Base-by-base conservation (phyloP, 1,139 yeast genomes). In the Komagataea norvegica region DNA sequence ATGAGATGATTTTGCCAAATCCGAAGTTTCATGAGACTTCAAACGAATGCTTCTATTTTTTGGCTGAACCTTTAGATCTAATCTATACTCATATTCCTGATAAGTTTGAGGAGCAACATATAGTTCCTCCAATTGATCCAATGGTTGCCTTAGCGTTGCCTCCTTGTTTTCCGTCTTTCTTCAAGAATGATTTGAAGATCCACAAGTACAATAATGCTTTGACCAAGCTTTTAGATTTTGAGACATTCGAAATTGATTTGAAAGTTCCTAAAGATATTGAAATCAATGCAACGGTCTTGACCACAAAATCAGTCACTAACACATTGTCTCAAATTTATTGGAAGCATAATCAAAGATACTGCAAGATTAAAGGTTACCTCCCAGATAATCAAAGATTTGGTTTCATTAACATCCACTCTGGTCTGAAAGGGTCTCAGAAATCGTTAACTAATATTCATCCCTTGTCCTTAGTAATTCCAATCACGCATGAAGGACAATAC, bases 51-150 rank as follows among this genome's bases (percentile, higher is more conserved):
- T 82, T 81, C 57, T 91, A 86, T 59, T 89, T 88, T 61, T 61
- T 91, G 47, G 67, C 86, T 3, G 74, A 79, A 48, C 98, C 98
- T 1, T 63, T 79, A 42, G 74, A 78, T 44, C 57, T 87, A 34
- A 74, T 91, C 14, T 83, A 83, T 43, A 84, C 96, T 0, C 98
- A 91, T 59, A 78, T 87, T 29, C 97, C 98, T 8, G 70, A 79
- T 15, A 76, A 78, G 39, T 77, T 77, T 36, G 81, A 76, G 42
- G 80, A 85, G 45, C 97, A 91, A 59, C 95, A 85, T 61, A 77
- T 89, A 13, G 72, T 77, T 23, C 96, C 96, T 8, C 86, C 94
- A 4, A 64, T 91, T 43, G 88, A 85, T 46, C 83, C 85, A 33
- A 72, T 77, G 46, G 77, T 83, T 28, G 91, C 93, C 14, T 70